phyloP scores from a whole-genome alignment of 2,329 filamentous ascomycete genomes.

The Fonsecaea monophora region DNA sequence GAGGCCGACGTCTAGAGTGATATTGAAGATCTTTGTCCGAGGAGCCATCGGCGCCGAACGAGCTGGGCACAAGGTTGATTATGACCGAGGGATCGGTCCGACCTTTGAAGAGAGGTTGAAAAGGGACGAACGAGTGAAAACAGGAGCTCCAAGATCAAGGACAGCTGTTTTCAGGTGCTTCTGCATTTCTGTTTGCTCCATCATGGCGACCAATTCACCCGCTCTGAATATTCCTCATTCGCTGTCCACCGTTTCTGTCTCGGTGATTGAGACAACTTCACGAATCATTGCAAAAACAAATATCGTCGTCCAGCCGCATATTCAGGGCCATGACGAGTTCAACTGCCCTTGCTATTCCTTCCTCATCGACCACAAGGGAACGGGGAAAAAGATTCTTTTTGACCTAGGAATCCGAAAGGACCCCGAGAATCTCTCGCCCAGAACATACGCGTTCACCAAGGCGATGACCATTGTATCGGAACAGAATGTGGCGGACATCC shows the following conservation, averaged over 20 bases:
- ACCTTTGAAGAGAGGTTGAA: no score
- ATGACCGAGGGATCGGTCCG: no score
- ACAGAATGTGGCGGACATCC: constrained; percentile 33
- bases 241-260: constrained; percentile 4
- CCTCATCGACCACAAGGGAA: constrained; percentile 77
- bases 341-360: constrained; percentile 23
- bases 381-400: constrained; percentile 64
- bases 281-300: background rate
- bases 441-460: constrained; percentile 16
- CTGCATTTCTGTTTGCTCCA: no score
- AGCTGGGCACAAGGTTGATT: no score
- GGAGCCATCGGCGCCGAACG: no score
- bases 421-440: constrained; percentile 38
- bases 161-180: no score
- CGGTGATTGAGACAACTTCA: constrained; percentile 9
- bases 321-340: constrained; percentile 11
- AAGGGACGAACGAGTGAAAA: no score
- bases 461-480: constrained; percentile 17
- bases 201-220: background rate
- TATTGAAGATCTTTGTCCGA: no score
- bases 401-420: constrained; percentile 42
- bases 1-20: no score
- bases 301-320: background rate
- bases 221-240: constrained; percentile 5
- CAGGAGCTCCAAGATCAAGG: no score